Conservation (phyloP, 805 yeast genomes). For the Candida vartiovaarae region DNA sequence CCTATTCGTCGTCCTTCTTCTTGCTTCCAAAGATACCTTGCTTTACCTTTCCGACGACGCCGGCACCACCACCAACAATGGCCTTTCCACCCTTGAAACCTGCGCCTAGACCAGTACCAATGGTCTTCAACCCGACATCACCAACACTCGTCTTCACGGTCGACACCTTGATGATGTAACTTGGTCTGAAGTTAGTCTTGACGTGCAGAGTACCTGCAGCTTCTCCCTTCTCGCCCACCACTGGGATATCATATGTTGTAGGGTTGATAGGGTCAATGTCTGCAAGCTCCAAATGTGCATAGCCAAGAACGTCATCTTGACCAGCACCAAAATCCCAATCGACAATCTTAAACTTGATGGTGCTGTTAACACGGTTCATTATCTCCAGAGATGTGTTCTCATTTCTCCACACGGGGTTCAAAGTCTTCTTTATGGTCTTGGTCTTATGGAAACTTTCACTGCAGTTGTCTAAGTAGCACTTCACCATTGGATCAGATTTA, state of each 20-base stretch:
- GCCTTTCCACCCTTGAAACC: constrained; percentile 38
- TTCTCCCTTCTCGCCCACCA: constrained; percentile 34
- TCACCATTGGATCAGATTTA: constrained; percentile 85
- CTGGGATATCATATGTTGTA: constrained; percentile 43
- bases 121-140: constrained; percentile 43
- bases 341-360: constrained; percentile 47
- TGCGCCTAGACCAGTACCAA: constrained; percentile 42
- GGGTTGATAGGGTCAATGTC: constrained; percentile 55
- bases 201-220: constrained; percentile 57
- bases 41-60: constrained; percentile 35
- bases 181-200: constrained; percentile 60
- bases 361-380: constrained; percentile 54
- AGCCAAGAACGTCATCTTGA: constrained; percentile 76
- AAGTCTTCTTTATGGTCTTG: constrained; percentile 75
- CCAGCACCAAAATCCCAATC: constrained; percentile 96
- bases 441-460: constrained; percentile 60
- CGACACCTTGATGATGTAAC: constrained; percentile 46
- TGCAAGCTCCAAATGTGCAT: constrained; percentile 47
- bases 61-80: constrained; percentile 38
- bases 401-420: constrained; percentile 79
- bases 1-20: constrained; percentile 9
- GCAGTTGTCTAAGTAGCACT: constrained; percentile 58
- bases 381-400: constrained; percentile 55
- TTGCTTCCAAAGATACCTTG: constrained; percentile 33
- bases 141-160: constrained; percentile 35